Percentiles rank a stretch among this genome's conserved stretches.
Evolutionary conservation across 2,329 filamentous ascomycete species (phyloP).

Genomic region (Chlorencoelia australis): DNA sequence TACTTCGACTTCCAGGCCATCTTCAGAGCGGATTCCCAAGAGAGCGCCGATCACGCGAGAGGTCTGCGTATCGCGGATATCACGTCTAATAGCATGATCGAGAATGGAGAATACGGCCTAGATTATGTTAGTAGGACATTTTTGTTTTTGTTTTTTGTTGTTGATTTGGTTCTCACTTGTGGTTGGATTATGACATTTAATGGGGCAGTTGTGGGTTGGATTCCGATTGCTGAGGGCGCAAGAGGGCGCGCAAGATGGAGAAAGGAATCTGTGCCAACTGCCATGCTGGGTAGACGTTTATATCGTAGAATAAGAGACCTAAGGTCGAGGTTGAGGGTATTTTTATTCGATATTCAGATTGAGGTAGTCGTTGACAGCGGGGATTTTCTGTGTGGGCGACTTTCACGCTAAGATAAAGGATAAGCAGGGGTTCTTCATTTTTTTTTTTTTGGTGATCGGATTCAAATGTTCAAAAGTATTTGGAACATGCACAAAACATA

Average conservation of each 20-base stretch:
- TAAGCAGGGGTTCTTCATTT: slow-evolving; percentile 5
- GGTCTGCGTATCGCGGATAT: slow-evolving; percentile 57
- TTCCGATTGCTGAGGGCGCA: slow-evolving; percentile 68
- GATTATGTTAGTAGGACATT: slow-evolving; percentile 19
- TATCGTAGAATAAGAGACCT: not conserved
- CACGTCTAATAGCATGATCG: slow-evolving; percentile 85
- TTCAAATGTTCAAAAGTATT: not conserved
- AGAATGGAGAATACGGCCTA: slow-evolving; percentile 67
- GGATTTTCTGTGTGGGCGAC: slow-evolving; percentile 10
- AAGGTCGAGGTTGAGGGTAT: no score
- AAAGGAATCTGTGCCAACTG: slow-evolving; percentile 67
- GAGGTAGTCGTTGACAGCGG: slow-evolving; percentile 4
- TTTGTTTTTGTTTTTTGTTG: slow-evolving; percentile 1
- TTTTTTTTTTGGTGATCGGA: slow-evolving; percentile 1
- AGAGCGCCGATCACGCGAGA: slow-evolving; percentile 95
- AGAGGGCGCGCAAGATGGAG: slow-evolving; percentile 90
- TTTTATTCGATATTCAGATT: no score
- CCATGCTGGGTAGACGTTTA: slow-evolving; percentile 55
- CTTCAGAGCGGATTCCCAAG: slow-evolving; percentile 85
- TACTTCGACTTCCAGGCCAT: slow-evolving; percentile 94
- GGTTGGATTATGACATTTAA: slow-evolving; percentile 92
- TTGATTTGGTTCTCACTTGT: slow-evolving; percentile 48
- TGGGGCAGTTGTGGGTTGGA: slow-evolving; percentile 79
- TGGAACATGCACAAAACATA: not conserved
- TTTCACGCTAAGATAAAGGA: slow-evolving; percentile 11